A percentile compares a stretch with the other conserved stretches of the same genome.
phyloP scores from a whole-genome alignment of 768 basidiomycete species.

The Collybiopsis confluens region DNA sequence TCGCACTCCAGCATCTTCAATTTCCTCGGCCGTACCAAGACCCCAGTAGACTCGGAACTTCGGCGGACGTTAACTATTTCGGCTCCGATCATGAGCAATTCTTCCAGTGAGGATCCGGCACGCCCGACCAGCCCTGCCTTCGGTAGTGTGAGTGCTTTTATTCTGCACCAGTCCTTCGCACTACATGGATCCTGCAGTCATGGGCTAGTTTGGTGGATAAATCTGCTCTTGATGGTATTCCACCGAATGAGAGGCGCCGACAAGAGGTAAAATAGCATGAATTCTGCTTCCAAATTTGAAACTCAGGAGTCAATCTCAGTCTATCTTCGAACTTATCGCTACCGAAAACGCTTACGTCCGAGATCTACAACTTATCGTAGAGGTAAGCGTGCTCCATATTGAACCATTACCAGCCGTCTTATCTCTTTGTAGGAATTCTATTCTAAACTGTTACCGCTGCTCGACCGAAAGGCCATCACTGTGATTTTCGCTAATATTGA shows the following conservation, averaged over 20 bases:
- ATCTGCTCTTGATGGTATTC: conserved; percentile 77
- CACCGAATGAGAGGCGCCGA: conserved; percentile 71
- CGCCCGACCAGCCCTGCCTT: conserved; percentile 59
- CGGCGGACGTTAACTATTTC: conserved; percentile 56
- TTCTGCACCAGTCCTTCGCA: not conserved
- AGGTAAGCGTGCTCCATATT: conserved; percentile 43
- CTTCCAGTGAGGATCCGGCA: conserved; percentile 20
- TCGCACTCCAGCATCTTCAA: conserved; percentile 51
- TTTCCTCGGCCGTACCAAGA: conserved; percentile 58
- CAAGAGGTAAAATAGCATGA: conserved; percentile 60
- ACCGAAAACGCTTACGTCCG: conserved; percentile 90
- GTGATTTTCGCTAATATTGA: conserved; percentile 93
- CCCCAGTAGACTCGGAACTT: conserved; percentile 41
- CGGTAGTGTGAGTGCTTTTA: conserved; percentile 48
- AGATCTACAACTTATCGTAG: conserved; percentile 87
- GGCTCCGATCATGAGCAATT: conserved; percentile 51
- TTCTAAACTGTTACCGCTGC: conserved; percentile 63
- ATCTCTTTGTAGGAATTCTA: conserved; percentile 70
- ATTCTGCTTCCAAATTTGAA: not conserved
- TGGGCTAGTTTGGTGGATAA: conserved; percentile 93
- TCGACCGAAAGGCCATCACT: conserved; percentile 73
- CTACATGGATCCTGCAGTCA: conserved; percentile 40
- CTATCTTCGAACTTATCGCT: conserved; percentile 91
- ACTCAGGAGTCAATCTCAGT: conserved; percentile 38
- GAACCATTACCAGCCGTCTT: not conserved